A percentile compares a stretch with the other conserved stretches of the same genome.
Conservation (phyloP, 805 yeast genomes). For the Ogataea dorogensis region DNA sequence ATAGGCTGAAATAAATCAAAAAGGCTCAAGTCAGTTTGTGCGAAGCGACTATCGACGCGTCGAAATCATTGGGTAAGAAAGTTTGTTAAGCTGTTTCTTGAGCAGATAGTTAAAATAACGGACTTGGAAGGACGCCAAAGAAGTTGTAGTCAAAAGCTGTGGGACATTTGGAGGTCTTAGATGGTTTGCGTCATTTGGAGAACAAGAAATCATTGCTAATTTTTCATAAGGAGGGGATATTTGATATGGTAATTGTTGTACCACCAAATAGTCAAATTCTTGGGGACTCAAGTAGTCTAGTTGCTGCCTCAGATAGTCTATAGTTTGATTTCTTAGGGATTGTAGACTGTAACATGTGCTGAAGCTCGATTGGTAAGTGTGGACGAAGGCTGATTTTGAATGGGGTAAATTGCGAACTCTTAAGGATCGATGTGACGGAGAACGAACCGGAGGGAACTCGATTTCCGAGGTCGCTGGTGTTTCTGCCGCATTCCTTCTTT, state of each 20-base stretch:
- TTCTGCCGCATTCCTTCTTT: not conserved
- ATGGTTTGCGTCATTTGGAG: not conserved
- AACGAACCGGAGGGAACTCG: conserved; percentile 2
- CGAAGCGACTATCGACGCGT: conserved; percentile 11
- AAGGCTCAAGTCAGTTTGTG: not conserved
- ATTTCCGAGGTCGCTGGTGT: conserved; percentile 1
- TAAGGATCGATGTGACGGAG: too few species aligned
- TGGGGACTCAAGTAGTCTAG: conserved; percentile 7
- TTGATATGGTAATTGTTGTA: conserved; percentile 14
- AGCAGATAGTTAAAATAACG: conserved; percentile 13
- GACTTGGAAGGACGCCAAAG: conserved; percentile 16
- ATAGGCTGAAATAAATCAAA: not conserved
- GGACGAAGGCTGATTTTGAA: conserved; percentile 4
- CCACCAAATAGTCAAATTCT: conserved; percentile 12
- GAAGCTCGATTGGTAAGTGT: conserved; percentile 3
- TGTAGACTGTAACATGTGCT: conserved; percentile 8
- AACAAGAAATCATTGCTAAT: not conserved
- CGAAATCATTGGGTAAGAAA: conserved; percentile 3
- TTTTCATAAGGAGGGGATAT: conserved; percentile 10
- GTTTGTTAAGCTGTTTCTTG: conserved; percentile 3
- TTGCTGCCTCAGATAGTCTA: conserved; percentile 11
- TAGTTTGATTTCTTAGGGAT: conserved; percentile 7
- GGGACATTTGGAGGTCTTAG: conserved; percentile 10
- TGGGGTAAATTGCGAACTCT: too few species aligned
- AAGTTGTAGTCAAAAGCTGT: conserved; percentile 8